Conservation (phyloP, 805 yeast genomes). For the Jamesozyma spencerorum region DNA sequence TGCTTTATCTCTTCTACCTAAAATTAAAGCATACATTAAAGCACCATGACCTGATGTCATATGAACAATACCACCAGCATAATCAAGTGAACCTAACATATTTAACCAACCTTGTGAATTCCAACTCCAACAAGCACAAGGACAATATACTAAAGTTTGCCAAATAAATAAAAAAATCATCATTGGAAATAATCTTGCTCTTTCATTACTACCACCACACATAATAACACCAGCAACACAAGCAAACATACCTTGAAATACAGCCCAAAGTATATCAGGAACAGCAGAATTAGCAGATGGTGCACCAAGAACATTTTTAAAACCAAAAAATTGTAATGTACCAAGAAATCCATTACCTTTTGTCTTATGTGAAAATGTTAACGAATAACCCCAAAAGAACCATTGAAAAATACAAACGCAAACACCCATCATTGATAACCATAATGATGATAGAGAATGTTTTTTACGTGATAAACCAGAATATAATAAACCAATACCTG, state of each 20-base stretch:
- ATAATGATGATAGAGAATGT: slow-evolving; percentile 86
- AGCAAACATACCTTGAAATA: slow-evolving; percentile 96
- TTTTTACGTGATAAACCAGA: slow-evolving; percentile 91
- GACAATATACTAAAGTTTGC: slow-evolving; percentile 93
- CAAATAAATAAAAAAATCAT: slow-evolving; percentile 88
- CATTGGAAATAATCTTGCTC: slow-evolving; percentile 94
- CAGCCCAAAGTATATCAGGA: slow-evolving; percentile 87
- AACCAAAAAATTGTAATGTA: slow-evolving; percentile 67
- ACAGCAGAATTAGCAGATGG: slow-evolving; percentile 56
- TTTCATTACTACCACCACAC: slow-evolving; percentile 97
- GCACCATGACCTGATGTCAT: slow-evolving; percentile 92
- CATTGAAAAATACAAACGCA: slow-evolving; percentile 84
- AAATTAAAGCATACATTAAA: slow-evolving; percentile 78
- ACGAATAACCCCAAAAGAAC: slow-evolving; percentile 97
- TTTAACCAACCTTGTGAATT: slow-evolving; percentile 86
- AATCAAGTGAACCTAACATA: slow-evolving; percentile 77
- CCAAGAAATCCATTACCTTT: slow-evolving; percentile 65
- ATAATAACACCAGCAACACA: slow-evolving; percentile 84
- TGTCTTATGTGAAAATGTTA: slow-evolving; percentile 67
- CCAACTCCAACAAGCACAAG: slow-evolving; percentile 98
- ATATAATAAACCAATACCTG: slow-evolving; percentile 89
- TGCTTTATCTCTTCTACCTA: slow-evolving; percentile 93
- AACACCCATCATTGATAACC: slow-evolving; percentile 89
- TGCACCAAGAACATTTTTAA: slow-evolving; percentile 74
- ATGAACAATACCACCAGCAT: slow-evolving; percentile 98